A percentile compares a stretch with the other conserved stretches of the same genome.
phyloP scores from a whole-genome alignment of 768 basidiomycete species.

The Lactarius indigo region DNA sequence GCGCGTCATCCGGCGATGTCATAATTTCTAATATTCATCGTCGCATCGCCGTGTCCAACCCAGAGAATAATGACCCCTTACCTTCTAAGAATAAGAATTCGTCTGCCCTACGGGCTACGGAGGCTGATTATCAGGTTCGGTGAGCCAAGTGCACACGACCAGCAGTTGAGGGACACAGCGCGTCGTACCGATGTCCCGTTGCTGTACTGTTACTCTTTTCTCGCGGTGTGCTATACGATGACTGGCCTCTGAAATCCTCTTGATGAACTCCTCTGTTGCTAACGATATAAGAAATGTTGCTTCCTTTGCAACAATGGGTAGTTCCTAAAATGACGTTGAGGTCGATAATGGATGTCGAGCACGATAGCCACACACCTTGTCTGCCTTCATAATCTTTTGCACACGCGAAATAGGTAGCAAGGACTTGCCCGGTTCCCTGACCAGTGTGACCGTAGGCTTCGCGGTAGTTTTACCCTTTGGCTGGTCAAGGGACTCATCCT shows the following conservation, averaged over 20 bases:
- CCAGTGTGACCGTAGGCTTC: slow-evolving; percentile 22
- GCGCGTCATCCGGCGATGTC: slow-evolving; percentile 42
- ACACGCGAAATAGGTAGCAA: slow-evolving; percentile 73
- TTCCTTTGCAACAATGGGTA: slow-evolving; percentile 72
- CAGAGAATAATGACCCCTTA: slow-evolving; percentile 30
- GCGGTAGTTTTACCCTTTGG: slow-evolving; percentile 20
- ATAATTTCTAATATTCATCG: slow-evolving; percentile 48
- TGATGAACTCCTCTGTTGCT: slow-evolving; percentile 87
- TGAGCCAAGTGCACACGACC: not conserved
- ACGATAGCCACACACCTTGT: slow-evolving; percentile 50
- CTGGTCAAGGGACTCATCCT: not conserved
- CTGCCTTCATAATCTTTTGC: slow-evolving; percentile 82
- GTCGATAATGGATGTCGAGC: not conserved
- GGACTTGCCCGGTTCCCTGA: slow-evolving; percentile 59
- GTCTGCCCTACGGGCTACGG: slow-evolving; percentile 60
- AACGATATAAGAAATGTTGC: slow-evolving; percentile 76
- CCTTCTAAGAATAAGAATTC: slow-evolving; percentile 81
- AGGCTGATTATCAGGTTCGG: slow-evolving; percentile 38
- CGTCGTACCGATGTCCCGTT: slow-evolving; percentile 71
- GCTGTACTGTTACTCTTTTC: slow-evolving; percentile 69
- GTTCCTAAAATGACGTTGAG: slow-evolving; percentile 46
- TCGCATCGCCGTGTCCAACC: not conserved
- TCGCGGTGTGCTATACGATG: slow-evolving; percentile 68
- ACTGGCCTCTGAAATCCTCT: slow-evolving; percentile 66
- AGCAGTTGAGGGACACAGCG: not conserved